phyloP scores from a whole-genome alignment of 169 alveolate genomes.

The Eimeria sp. region DNA sequence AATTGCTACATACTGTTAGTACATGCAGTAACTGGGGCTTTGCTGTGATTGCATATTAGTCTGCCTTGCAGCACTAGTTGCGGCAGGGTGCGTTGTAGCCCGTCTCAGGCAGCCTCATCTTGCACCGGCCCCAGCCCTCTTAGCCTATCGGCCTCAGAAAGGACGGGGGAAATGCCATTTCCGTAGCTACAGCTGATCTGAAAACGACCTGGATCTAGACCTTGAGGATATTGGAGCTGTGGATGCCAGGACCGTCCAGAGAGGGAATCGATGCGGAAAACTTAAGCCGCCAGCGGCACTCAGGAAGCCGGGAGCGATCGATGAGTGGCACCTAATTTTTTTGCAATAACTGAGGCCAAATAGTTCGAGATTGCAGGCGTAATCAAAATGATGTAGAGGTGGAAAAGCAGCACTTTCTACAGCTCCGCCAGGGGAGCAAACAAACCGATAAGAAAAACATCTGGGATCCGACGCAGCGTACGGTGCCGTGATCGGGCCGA shows the following conservation, averaged over 20 bases:
- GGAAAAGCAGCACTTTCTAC: not conserved
- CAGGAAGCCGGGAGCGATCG: not conserved
- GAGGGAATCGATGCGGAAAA: not conserved
- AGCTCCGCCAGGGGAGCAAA: not conserved
- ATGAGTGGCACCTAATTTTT: not conserved
- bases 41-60: too few species aligned
- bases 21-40: not conserved
- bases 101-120: too few species aligned
- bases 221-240: not conserved
- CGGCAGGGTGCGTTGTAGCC: not conserved
- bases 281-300: not conserved
- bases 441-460: not conserved
- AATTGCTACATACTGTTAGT: not conserved
- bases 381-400: not conserved
- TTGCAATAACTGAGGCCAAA: not conserved
- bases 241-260: not conserved
- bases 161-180: not conserved
- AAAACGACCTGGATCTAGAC: not conserved
- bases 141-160: not conserved
- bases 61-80: not conserved
- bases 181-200: not conserved
- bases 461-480: not conserved
- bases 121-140: too few species aligned
- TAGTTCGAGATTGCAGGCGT: not conserved
- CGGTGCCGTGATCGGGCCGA: not conserved